A percentile compares a stretch with the other conserved stretches of the same genome.
These are phyloP conservation scores for Cyberlindnera suaveolens DNA, from an alignment of 805 yeast genomes.

Conservation along the genomic window DNA sequence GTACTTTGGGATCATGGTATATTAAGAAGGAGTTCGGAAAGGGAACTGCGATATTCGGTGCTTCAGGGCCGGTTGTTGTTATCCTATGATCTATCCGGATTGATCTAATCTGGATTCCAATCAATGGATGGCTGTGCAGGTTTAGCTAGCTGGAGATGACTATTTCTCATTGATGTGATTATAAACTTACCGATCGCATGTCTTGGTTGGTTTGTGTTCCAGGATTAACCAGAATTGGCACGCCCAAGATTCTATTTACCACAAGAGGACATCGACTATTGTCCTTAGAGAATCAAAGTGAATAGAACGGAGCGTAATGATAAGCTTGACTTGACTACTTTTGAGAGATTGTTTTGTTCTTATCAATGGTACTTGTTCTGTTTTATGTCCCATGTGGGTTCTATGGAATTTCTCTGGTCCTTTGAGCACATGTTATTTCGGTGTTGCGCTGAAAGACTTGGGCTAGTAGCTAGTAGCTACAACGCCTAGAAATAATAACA, in stretches of 20 bases:
- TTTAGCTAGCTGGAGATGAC: constrained; percentile 22
- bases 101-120: constrained; percentile 37
- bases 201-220: constrained; percentile 40
- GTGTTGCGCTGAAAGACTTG: constrained; percentile 14
- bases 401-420: constrained; percentile 10
- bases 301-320: constrained; percentile 14
- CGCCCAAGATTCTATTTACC: constrained; percentile 11
- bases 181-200: constrained; percentile 46
- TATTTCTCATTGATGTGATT: constrained; percentile 41
- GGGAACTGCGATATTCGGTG: constrained; percentile 12
- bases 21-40: constrained; percentile 6
- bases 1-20: constrained; percentile 12
- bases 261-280: constrained; percentile 13
- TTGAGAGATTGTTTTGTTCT: constrained; percentile 13
- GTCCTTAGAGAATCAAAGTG: constrained; percentile 8
- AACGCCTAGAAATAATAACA: constrained; percentile 9
- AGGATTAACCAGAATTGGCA: constrained; percentile 26
- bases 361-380: constrained; percentile 18
- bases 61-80: constrained; percentile 10
- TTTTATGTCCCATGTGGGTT: constrained; percentile 5
- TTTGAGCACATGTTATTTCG: constrained; percentile 7
- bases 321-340: constrained; percentile 8
- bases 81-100: constrained; percentile 19
- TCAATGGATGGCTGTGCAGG: constrained; percentile 33
- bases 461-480: too few species aligned